These are phyloP conservation scores for Phytophthora cactorum DNA, from an alignment of 352 stramenopile species.

Conservation along the genomic window DNA sequence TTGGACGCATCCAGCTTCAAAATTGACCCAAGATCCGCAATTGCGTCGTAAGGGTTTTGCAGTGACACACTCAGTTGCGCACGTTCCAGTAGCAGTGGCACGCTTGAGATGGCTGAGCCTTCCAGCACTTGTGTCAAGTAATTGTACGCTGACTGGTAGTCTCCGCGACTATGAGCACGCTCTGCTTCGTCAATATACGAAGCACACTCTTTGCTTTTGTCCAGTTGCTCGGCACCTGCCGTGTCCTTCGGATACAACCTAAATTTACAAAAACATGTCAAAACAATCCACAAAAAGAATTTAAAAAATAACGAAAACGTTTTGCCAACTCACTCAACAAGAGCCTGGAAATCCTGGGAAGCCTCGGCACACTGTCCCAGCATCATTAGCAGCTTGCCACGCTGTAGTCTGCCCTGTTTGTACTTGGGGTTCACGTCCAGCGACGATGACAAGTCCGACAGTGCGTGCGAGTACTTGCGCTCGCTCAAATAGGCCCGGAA, in stretches of 20 bases:
- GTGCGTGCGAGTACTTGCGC: conserved; percentile 77
- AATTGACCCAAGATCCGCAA: conserved; percentile 73
- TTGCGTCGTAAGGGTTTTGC: conserved; percentile 74
- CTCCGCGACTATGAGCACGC: conserved; percentile 67
- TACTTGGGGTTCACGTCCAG: conserved; percentile 80
- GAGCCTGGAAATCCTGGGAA: conserved; percentile 57
- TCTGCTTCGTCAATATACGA: conserved; percentile 68
- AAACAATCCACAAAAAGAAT: neutral
- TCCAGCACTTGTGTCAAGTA: conserved; percentile 78
- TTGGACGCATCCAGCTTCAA: conserved; percentile 79
- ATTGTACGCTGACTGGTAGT: conserved; percentile 67
- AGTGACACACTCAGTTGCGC: conserved; percentile 79
- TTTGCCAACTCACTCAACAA: conserved; percentile 49
- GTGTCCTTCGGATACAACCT: conserved; percentile 70
- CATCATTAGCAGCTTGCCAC: conserved; percentile 84
- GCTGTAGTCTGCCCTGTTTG: conserved; percentile 79
- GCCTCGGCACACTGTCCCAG: conserved; percentile 72
- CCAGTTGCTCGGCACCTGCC: conserved; percentile 52
- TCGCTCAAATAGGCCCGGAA: conserved; percentile 84
- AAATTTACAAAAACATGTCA: conserved; percentile 6
- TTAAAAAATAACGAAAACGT: conserved; percentile 4
- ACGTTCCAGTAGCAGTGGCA: conserved; percentile 68
- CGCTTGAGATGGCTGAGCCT: conserved; percentile 71
- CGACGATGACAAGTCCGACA: conserved; percentile 74
- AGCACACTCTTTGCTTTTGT: conserved; percentile 72